A percentile compares a stretch with the other conserved stretches of the same genome.
Evolutionary conservation across 305 asterid species (phyloP).

Genomic region (Solanum hybrid): DNA sequence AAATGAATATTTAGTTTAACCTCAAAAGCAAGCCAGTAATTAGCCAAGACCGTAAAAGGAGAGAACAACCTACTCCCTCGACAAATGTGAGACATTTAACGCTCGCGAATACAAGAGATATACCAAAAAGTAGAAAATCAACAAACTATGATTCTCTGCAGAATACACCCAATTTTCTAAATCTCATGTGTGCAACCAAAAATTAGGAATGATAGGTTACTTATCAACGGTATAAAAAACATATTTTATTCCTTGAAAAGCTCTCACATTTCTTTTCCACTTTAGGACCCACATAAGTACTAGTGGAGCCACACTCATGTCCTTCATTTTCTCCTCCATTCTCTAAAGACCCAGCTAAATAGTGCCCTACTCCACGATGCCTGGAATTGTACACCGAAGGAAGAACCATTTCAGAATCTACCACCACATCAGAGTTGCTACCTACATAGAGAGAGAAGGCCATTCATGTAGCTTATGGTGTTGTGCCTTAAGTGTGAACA

Average conservation of each 20-base stretch:
- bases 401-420: not conserved
- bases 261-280: not conserved
- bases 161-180: not conserved
- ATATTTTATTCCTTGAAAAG: not conserved
- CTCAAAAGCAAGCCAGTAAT: not conserved
- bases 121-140: not conserved
- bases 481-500: not conserved
- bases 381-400: not conserved
- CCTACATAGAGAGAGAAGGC: not conserved
- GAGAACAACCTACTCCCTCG: not conserved
- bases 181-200: not conserved
- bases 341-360: not conserved
- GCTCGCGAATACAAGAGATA: not conserved
- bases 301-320: not conserved
- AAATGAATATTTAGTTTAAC: not conserved
- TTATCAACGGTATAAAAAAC: not conserved
- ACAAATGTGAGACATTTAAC: not conserved
- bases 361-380: not conserved
- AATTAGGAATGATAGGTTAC: not conserved
- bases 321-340: not conserved
- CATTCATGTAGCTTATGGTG: not conserved
- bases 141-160: not conserved
- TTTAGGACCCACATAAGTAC: not conserved
- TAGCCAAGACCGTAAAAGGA: not conserved
- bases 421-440: not conserved